A percentile compares a stretch with the other conserved stretches of the same genome.
Evolutionary conservation across 805 yeast genomes (phyloP).

Genomic region (Alloascoidea africana): DNA sequence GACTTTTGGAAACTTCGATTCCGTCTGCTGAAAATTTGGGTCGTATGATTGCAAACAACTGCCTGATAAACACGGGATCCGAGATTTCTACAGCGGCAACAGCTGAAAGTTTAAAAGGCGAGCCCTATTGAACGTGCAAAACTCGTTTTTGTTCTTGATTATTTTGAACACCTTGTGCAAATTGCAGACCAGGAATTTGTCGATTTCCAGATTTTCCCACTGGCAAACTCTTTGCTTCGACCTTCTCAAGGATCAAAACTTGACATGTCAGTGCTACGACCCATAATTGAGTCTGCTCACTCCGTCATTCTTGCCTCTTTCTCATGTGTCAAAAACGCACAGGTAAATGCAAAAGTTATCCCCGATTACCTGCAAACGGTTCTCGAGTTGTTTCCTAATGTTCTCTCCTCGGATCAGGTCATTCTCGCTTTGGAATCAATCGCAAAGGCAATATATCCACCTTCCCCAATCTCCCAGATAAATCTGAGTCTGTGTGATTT

Average conservation of each 20-base stretch:
- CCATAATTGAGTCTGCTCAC: conserved; percentile 46
- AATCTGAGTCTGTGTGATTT: conserved; percentile 13
- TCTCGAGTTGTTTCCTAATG: conserved; percentile 37
- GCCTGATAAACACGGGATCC: too few species aligned
- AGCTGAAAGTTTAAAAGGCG: conserved; percentile 9
- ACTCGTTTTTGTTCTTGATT: conserved; percentile 16
- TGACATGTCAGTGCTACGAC: conserved; percentile 6
- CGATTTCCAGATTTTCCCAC: conserved; percentile 18
- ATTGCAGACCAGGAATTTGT: conserved; percentile 19
- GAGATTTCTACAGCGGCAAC: conserved; percentile 15
- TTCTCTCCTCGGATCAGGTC: conserved; percentile 38
- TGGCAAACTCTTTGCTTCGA: conserved; percentile 12
- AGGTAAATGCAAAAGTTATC: conserved; percentile 12
- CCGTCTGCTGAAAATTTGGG: conserved; percentile 15
- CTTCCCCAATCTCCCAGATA: conserved; percentile 13
- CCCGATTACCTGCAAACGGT: conserved; percentile 30
- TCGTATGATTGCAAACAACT: conserved; percentile 16
- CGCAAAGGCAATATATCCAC: conserved; percentile 27
- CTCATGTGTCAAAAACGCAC: conserved; percentile 11
- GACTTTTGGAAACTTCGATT: conserved; percentile 16
- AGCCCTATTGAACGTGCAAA: conserved; percentile 14
- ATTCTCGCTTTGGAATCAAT: conserved; percentile 41
- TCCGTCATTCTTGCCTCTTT: conserved; percentile 33
- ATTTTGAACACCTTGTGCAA: conserved; percentile 17
- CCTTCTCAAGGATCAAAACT: conserved; percentile 2